Evolutionary conservation across 1,139 yeast species (phyloP).

Genomic region (Nematodospora anomalae): DNA sequence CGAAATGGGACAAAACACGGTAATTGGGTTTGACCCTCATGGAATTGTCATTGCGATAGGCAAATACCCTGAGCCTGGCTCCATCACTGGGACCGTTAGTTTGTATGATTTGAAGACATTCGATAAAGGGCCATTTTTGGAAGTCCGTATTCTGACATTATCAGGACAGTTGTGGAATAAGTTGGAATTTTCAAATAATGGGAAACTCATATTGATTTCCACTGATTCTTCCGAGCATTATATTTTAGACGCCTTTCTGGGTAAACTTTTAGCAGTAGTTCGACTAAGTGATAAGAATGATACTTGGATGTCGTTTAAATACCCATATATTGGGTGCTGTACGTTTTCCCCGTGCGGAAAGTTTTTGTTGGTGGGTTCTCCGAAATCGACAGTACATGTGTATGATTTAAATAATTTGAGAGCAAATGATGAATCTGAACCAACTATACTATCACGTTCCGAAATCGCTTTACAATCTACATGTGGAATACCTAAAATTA

Average conservation of each 20-base stretch:
- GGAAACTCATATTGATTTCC: slow-evolving; percentile 67
- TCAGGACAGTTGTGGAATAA: slow-evolving; percentile 55
- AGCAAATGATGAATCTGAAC: slow-evolving; percentile 18
- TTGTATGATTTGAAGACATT: slow-evolving; percentile 62
- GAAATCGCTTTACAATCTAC: slow-evolving; percentile 23
- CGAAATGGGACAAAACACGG: slow-evolving; percentile 55
- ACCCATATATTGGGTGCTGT: slow-evolving; percentile 59
- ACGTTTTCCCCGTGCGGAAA: slow-evolving; percentile 83
- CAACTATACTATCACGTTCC: slow-evolving; percentile 11
- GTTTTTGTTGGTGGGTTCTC: slow-evolving; percentile 63
- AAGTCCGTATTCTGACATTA: slow-evolving; percentile 27
- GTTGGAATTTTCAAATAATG: slow-evolving; percentile 82
- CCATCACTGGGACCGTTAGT: slow-evolving; percentile 46
- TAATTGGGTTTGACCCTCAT: slow-evolving; percentile 76
- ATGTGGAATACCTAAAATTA: slow-evolving; percentile 54
- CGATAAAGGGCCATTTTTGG: slow-evolving; percentile 55
- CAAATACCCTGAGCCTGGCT: slow-evolving; percentile 24
- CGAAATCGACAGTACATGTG: slow-evolving; percentile 54
- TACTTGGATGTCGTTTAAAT: slow-evolving; percentile 34
- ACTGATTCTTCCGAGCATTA: slow-evolving; percentile 57
- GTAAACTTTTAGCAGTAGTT: slow-evolving; percentile 54
- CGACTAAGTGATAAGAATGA: slow-evolving; percentile 21
- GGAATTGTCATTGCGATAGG: slow-evolving; percentile 81
- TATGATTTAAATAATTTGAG: slow-evolving; percentile 58
- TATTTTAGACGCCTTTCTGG: slow-evolving; percentile 71